phyloP scores from a whole-genome alignment of 805 yeast genomes.

The Saitoella complicata region DNA sequence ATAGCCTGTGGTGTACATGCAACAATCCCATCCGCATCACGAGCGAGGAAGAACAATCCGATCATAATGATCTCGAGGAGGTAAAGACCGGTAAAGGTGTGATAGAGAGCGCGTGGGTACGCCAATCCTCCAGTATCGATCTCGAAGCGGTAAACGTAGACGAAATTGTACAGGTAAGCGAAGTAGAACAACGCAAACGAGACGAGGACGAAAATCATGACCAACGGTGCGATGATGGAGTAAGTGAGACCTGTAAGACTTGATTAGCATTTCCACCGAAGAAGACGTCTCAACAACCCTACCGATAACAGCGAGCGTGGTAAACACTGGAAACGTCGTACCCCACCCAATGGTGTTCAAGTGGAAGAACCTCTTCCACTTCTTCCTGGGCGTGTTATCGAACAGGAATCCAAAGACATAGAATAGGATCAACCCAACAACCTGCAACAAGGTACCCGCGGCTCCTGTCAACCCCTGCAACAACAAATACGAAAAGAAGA shows the following conservation, averaged over 20 bases:
- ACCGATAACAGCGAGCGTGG: slow-evolving; percentile 56
- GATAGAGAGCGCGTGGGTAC: slow-evolving; percentile 80
- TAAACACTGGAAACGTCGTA: slow-evolving; percentile 59
- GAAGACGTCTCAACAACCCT: background rate
- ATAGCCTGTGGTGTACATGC: slow-evolving; percentile 34
- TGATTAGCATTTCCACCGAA: no score
- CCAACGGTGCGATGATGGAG: slow-evolving; percentile 73
- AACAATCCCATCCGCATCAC: slow-evolving; percentile 89
- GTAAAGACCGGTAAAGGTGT: slow-evolving; percentile 76
- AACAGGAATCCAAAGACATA: slow-evolving; percentile 53
- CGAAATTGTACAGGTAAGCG: slow-evolving; percentile 62
- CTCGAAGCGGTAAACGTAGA: slow-evolving; percentile 50
- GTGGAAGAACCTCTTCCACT: slow-evolving; percentile 60
- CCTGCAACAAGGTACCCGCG: slow-evolving; percentile 60
- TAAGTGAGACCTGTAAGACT: slow-evolving; percentile 32
- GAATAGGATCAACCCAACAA: slow-evolving; percentile 55
- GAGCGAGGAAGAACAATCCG: slow-evolving; percentile 77
- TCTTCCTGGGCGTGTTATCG: slow-evolving; percentile 81
- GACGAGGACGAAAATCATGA: slow-evolving; percentile 52
- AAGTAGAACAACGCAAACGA: slow-evolving; percentile 60
- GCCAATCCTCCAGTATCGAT: slow-evolving; percentile 66
- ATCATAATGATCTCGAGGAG: slow-evolving; percentile 73
- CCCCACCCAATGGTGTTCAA: slow-evolving; percentile 67
- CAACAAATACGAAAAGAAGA: slow-evolving; percentile 68
- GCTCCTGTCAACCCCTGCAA: slow-evolving; percentile 68